Percentiles rank a stretch among this genome's conserved stretches.
These are phyloP conservation scores for Nosema granulosis DNA, from an alignment of 371 early-diverging fungal species.

Conservation along the genomic window DNA sequence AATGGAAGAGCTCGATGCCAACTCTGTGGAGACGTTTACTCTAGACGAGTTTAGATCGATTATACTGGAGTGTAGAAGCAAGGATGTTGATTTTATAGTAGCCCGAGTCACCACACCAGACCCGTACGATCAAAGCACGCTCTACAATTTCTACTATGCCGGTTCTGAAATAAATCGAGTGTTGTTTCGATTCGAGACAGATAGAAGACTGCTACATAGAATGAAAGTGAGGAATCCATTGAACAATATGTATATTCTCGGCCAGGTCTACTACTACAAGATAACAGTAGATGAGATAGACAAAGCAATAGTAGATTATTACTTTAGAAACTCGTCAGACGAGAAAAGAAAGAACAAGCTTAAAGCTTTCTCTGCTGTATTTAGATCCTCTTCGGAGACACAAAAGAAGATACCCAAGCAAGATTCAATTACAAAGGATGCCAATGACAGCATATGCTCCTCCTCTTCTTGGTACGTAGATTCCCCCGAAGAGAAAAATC, in stretches of 20 bases:
- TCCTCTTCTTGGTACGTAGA: neutral
- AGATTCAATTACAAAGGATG: conserved; percentile 45
- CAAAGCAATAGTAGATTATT: conserved; percentile 62
- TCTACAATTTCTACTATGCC: conserved; percentile 72
- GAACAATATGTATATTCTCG: conserved; percentile 73
- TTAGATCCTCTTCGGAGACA: conserved; percentile 2
- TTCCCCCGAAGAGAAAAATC: neutral
- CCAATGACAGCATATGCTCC: conserved; percentile 29
- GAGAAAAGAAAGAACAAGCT: conserved; percentile 5
- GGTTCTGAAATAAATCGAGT: conserved; percentile 77
- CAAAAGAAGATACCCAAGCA: conserved; percentile 23
- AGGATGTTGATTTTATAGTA: conserved; percentile 72
- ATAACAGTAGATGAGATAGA: conserved; percentile 63
- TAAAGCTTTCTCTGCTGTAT: conserved; percentile 52
- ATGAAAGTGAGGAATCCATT: conserved; percentile 77
- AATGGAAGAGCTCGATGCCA: conserved; percentile 68
- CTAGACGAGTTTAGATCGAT: conserved; percentile 71
- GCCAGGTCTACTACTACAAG: conserved; percentile 72
- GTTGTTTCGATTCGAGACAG: conserved; percentile 71
- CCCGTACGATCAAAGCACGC: conserved; percentile 68
- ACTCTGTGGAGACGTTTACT: conserved; percentile 74
- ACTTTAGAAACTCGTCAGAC: conserved; percentile 42
- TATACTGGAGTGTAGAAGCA: conserved; percentile 69
- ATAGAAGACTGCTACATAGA: conserved; percentile 69
- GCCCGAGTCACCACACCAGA: conserved; percentile 75